These are phyloP conservation scores for Microdochium trichocladiopsis DNA, from an alignment of 2,329 filamentous ascomycete genomes.

Conservation along the genomic window DNA sequence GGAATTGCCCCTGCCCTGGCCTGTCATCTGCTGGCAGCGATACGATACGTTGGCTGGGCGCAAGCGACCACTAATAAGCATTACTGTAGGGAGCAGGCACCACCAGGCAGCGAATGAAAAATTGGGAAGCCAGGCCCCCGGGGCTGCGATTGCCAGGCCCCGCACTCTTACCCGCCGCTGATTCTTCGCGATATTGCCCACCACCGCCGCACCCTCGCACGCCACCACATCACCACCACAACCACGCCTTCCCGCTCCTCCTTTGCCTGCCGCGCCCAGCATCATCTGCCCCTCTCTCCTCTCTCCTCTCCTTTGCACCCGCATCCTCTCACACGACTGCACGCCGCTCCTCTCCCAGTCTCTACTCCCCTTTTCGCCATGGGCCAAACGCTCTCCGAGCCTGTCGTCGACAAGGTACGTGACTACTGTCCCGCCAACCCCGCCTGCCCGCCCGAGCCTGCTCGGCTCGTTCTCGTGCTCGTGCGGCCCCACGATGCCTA, in stretches of 20 bases:
- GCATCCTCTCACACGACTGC: slow-evolving; percentile 13
- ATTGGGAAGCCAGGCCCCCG: not conserved
- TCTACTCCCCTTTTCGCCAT: slow-evolving; percentile 44
- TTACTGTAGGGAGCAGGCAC: not conserved
- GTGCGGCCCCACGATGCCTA: not conserved
- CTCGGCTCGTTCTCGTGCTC: slow-evolving; percentile 1
- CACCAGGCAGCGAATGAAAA: slow-evolving; percentile 1
- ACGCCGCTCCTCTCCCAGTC: slow-evolving; percentile 10
- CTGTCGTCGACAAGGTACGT: slow-evolving; percentile 96
- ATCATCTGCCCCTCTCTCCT: slow-evolving; percentile 10
- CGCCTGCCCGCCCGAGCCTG: slow-evolving; percentile 18
- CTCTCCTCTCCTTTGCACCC: slow-evolving; percentile 1
- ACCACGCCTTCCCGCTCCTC: slow-evolving; percentile 1
- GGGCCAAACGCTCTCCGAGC: slow-evolving; percentile 99
- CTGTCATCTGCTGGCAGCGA: no score
- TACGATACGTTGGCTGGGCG: not conserved
- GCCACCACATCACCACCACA: not conserved
- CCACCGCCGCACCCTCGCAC: not conserved
- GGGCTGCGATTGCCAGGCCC: not conserved
- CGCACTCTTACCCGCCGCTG: not conserved
- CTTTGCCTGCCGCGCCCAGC: slow-evolving; percentile 12
- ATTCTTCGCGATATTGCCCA: not conserved
- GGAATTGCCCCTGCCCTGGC: no score
- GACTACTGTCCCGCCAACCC: slow-evolving; percentile 2
- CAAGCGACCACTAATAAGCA: not conserved